These are phyloP conservation scores for Trifolium fragiferum DNA, from an alignment of 306 rosid species.

Conservation along the genomic window DNA sequence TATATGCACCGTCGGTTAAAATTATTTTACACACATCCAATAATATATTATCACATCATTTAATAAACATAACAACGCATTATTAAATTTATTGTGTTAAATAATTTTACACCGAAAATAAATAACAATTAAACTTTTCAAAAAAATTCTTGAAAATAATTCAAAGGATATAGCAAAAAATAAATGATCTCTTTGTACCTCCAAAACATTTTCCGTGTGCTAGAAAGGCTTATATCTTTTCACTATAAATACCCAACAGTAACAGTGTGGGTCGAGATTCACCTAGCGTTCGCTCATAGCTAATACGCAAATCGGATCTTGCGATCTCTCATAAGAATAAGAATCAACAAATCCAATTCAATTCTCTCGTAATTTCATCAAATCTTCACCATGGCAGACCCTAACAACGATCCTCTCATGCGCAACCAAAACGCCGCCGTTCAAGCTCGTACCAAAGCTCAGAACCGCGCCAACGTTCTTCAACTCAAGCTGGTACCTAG, in stretches of 20 bases:
- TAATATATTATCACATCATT: too few relatives aligned
- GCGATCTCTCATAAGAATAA: background rate
- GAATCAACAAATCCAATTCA: background rate
- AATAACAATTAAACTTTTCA: too few relatives aligned
- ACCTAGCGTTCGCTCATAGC: background rate
- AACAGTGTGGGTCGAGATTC: background rate
- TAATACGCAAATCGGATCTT: constrained; percentile 23
- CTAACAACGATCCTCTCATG: constrained; percentile 78
- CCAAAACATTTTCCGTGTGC: too few relatives aligned
- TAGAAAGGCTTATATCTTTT: background rate
- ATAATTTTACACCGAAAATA: too few relatives aligned
- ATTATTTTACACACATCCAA: too few relatives aligned
- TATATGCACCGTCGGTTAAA: too few relatives aligned
- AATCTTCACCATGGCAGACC: constrained; percentile 76
- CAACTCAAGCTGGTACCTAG: constrained; percentile 85
- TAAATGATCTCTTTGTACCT: too few relatives aligned
- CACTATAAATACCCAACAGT: constrained; percentile 25
- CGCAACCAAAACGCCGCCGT: constrained; percentile 99
- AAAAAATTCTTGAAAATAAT: too few relatives aligned
- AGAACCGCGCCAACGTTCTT: constrained; percentile 95
- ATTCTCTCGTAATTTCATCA: constrained; percentile 15
- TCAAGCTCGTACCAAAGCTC: constrained; percentile 97
- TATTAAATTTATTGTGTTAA: too few relatives aligned
- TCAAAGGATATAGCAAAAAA: too few relatives aligned
- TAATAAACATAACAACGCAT: too few relatives aligned